Evolutionary conservation across 805 yeast genomes (phyloP).

Genomic region (Candida koratica): DNA sequence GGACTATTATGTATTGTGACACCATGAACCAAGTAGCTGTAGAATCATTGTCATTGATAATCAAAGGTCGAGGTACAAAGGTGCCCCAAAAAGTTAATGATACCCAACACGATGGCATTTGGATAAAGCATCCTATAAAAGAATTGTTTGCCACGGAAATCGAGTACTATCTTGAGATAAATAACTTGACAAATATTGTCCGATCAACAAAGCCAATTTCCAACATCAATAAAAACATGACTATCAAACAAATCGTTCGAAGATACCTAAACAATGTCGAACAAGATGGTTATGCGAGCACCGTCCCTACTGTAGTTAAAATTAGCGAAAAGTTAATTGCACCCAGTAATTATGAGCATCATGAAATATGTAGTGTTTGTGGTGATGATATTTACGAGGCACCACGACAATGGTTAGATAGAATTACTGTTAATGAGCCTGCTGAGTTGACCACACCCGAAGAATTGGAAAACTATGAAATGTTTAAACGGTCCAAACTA

Average conservation of each 20-base stretch:
- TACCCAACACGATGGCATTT: conserved; percentile 30
- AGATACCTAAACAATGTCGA: conserved; percentile 72
- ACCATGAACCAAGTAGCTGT: conserved; percentile 83
- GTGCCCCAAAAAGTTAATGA: conserved; percentile 53
- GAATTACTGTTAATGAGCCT: conserved; percentile 59
- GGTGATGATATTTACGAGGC: conserved; percentile 48
- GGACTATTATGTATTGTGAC: conserved; percentile 68
- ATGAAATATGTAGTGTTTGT: conserved; percentile 52
- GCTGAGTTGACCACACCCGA: conserved; percentile 43
- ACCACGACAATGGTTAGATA: conserved; percentile 63
- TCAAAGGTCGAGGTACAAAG: conserved; percentile 79
- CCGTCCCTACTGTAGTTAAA: conserved; percentile 87
- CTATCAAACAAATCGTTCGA: conserved; percentile 74
- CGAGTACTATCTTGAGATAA: conserved; percentile 47
- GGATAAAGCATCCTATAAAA: conserved; percentile 64
- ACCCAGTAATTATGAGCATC: conserved; percentile 29
- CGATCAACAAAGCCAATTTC: conserved; percentile 20
- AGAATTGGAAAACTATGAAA: conserved; percentile 23
- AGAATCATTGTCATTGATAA: conserved; percentile 71
- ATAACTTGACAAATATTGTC: conserved; percentile 33
- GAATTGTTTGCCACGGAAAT: conserved; percentile 73
- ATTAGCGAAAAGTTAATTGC: conserved; percentile 74
- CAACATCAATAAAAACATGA: conserved; percentile 62
- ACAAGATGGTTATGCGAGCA: conserved; percentile 71
- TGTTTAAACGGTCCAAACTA: neutral